A percentile compares a stretch with the other conserved stretches of the same genome.
phyloP scores from a whole-genome alignment of 768 basidiomycete genomes.

The Collybia mongolica region DNA sequence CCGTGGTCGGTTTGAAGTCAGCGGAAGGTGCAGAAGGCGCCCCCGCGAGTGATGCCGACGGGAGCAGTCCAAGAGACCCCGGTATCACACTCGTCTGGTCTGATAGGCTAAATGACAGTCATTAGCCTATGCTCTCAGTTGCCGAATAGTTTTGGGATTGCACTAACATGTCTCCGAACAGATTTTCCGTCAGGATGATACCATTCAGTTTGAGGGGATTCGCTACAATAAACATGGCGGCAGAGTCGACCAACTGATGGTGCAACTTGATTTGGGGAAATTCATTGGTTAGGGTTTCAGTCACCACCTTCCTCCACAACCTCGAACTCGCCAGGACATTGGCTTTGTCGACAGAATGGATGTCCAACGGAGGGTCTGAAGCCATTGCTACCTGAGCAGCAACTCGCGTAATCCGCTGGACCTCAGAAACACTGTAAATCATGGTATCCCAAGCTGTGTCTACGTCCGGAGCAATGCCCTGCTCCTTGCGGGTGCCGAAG shows the following conservation, averaged over 20 bases:
- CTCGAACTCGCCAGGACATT: constrained; percentile 96
- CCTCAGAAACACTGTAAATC: constrained; percentile 89
- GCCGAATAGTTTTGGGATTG: background rate
- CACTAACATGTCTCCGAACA: constrained; percentile 96
- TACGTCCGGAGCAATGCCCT: constrained; percentile 59
- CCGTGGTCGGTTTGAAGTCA: constrained; percentile 74
- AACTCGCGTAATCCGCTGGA: constrained; percentile 92
- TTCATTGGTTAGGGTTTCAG: constrained; percentile 78
- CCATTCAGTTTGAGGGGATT: constrained; percentile 93
- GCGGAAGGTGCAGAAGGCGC: constrained; percentile 67
- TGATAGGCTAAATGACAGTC: constrained; percentile 63
- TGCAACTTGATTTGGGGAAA: constrained; percentile 86
- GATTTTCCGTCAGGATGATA: constrained; percentile 90
- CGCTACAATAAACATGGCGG: constrained; percentile 92
- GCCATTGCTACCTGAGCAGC: constrained; percentile 90
- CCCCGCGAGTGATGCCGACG: constrained; percentile 94
- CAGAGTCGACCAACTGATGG: constrained; percentile 93
- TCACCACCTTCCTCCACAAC: constrained; percentile 92
- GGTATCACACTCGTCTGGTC: constrained; percentile 98
- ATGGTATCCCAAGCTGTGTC: constrained; percentile 89
- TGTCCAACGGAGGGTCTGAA: constrained; percentile 77
- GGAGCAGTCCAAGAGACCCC: constrained; percentile 93
- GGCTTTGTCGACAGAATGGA: constrained; percentile 97
- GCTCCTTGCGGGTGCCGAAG: constrained; percentile 92
- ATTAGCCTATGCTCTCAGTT: constrained; percentile 2